Evolutionary conservation across 768 basidiomycete genomes (phyloP), one percentile per base, ranked within the genome.

Genomic region (Auriscalpium microsporum): DNA sequence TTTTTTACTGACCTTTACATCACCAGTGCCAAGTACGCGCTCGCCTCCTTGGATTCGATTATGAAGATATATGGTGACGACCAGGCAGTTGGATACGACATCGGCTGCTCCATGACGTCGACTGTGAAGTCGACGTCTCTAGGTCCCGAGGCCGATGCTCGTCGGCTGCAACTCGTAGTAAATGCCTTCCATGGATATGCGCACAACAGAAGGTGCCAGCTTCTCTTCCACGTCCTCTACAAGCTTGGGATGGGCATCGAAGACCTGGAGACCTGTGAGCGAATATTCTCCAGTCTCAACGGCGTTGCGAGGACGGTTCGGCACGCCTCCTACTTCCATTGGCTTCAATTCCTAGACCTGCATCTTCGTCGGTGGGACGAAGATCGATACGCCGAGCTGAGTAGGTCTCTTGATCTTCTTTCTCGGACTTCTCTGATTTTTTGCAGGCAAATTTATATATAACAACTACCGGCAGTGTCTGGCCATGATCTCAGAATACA

Each of bases 171-270:
- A 8, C 28, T 50, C 2, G 14, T 36, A n/a, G 52, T 53, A 9
- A 38, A 53, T 16, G 42, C 52, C 14, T 53, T 53, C n/a, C 52
- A 53, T 28, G 14, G 52, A 8, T 53, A 38, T 8, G 52, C 45
- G 4, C 52, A 53, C 17, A 45, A 45, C 7, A 8, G 52, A n/a
- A 8, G 11, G 9, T 53, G 52, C 52, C 52, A 53, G 34, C 21
- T 53, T 7, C 13, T 45, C 10, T 44, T 33, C 33, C 52, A 53
- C 21, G 44, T 44, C 8, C 21, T 53, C 10, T 53, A 53, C 17
- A 21, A 16, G 21, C 13, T 14, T 4, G 52, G 45, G 21, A 35
- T 14, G 13, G 52, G 52, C 3, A 14, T 53, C 3, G 52, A 53
- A n/a, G 52, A 53, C 33, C 52, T 53, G 7, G 28, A 34, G 28